Conservation (phyloP, 306 rosid species). For the Cucurbita pepo region DNA sequence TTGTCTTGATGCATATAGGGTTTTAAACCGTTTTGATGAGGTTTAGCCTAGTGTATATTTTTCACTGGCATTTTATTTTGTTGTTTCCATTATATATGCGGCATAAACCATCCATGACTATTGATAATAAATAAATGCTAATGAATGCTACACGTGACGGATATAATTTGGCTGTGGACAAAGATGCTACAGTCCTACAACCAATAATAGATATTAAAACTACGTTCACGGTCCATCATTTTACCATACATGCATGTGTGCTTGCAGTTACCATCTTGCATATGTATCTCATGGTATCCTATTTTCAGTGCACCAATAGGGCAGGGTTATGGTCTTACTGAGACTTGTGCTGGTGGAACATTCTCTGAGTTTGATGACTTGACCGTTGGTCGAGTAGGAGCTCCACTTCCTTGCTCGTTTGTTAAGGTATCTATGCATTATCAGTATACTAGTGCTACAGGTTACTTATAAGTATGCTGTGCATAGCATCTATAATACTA, state of each 20-base stretch:
- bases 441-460: background rate
- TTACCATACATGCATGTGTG: background rate
- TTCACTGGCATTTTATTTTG: background rate
- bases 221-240: background rate
- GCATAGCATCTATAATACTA: background rate
- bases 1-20: background rate
- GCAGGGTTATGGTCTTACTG: conserved; percentile 97
- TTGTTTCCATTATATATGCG: background rate
- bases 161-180: background rate
- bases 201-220: background rate
- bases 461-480: background rate
- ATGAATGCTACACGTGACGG: background rate
- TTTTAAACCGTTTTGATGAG: background rate
- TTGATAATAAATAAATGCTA: background rate
- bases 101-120: background rate
- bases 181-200: background rate
- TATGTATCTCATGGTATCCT: conserved; percentile 11
- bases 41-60: background rate
- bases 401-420: conserved; percentile 91
- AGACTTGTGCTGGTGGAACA: conserved; percentile 89
- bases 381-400: conserved; percentile 89
- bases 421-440: conserved; percentile 35
- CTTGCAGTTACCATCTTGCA: background rate
- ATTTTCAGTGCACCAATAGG: conserved; percentile 73
- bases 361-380: conserved; percentile 84